Conservation (phyloP, 2,329 filamentous ascomycete genomes). For the Penicillium griseofulvum region DNA sequence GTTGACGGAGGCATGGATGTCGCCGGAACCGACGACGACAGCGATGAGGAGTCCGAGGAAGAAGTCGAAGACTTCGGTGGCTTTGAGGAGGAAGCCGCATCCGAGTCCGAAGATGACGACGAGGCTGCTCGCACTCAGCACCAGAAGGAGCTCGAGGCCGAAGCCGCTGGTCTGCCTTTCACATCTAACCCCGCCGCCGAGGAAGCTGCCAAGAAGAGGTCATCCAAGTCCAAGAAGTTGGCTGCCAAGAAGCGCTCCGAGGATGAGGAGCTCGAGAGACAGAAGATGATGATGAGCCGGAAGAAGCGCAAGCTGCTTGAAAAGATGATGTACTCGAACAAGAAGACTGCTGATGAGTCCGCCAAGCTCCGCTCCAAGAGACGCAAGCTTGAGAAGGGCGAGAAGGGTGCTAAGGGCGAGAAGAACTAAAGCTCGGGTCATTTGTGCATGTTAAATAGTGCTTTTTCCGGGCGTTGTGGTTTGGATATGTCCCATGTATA, state of each 20-base stretch:
- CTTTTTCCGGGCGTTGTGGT: conserved; percentile 22
- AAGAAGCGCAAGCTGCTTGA: conserved; percentile 97
- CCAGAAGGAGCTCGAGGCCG: conserved; percentile 88
- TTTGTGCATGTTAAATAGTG: conserved; percentile 16
- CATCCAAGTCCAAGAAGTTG: conserved; percentile 68
- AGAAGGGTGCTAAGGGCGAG: conserved; percentile 21
- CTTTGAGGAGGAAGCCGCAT: conserved; percentile 52
- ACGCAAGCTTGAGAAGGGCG: conserved; percentile 74
- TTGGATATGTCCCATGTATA: conserved; percentile 28
- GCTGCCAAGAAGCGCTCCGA: conserved; percentile 64
- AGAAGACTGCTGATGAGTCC: conserved; percentile 86
- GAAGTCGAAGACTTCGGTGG: conserved; percentile 49
- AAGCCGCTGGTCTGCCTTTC: conserved; percentile 68
- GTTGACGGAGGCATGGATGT: conserved; percentile 52
- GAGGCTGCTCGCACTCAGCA: conserved; percentile 65
- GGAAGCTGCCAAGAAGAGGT: conserved; percentile 65
- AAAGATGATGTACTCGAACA: conserved; percentile 96
- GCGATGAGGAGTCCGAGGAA: conserved; percentile 47
- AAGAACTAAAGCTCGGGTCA: conserved; percentile 7
- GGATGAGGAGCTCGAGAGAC: conserved; percentile 83
- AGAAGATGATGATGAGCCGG: conserved; percentile 97
- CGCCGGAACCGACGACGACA: conserved; percentile 45
- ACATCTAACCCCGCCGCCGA: conserved; percentile 49
- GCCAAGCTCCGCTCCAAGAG: conserved; percentile 84
- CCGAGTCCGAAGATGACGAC: conserved; percentile 57